A percentile compares a stretch with the other conserved stretches of the same genome.
Conservation (phyloP, 108 stramenopile genomes). For the Cyclotella baltica region DNA sequence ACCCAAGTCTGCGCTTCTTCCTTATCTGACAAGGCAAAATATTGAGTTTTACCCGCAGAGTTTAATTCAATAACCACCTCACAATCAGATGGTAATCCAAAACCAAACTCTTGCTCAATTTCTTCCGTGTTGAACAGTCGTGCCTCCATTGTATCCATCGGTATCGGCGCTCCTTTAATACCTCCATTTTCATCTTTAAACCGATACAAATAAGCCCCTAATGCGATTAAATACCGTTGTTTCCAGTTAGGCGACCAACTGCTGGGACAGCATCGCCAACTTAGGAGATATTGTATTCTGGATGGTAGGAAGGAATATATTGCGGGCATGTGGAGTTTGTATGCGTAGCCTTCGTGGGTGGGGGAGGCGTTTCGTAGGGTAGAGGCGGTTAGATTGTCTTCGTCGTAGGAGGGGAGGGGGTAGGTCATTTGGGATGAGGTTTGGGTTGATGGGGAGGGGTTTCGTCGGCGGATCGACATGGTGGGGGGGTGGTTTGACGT, state of each 20-base stretch:
- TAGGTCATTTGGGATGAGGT: background rate
- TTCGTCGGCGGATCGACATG: constrained; percentile 27
- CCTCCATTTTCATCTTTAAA: constrained; percentile 60
- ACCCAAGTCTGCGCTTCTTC: constrained; percentile 80
- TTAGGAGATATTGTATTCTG: constrained; percentile 55
- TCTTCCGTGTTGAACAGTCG: constrained; percentile 23
- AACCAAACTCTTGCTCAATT: constrained; percentile 9
- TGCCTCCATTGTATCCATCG: constrained; percentile 50
- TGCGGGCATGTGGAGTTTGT: constrained; percentile 73
- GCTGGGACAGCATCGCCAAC: constrained; percentile 42
- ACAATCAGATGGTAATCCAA: constrained; percentile 54
- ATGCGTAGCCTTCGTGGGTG: constrained; percentile 62
- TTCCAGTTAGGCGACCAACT: constrained; percentile 74
- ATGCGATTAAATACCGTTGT: constrained; percentile 68
- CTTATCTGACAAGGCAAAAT: constrained; percentile 64
- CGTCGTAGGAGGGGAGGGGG: constrained; percentile 25
- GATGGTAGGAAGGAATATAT: constrained; percentile 67
- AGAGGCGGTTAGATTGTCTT: constrained; percentile 56
- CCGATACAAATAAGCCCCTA: constrained; percentile 84
- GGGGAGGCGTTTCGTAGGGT: constrained; percentile 65
- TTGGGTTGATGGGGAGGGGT: background rate
- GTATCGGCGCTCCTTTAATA: constrained; percentile 78
- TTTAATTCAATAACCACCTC: constrained; percentile 58
- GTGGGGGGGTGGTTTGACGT: background rate
- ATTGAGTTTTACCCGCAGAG: constrained; percentile 68